These are phyloP conservation scores for Murraya koenigii DNA, from an alignment of 345 rosid species.

Conservation along the genomic window DNA sequence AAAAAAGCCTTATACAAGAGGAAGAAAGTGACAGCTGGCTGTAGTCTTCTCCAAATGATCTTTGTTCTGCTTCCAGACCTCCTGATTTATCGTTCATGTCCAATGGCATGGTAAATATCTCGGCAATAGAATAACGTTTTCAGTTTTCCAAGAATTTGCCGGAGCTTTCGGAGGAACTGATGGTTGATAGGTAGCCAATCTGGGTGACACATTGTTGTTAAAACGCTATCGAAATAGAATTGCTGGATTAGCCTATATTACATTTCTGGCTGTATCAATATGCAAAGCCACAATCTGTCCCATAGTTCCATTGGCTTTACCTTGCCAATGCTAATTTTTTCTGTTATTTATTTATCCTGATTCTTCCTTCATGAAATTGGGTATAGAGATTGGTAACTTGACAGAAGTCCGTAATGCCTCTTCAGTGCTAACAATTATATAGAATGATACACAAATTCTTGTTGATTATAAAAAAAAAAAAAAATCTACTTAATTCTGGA, in stretches of 20 bases:
- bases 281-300: neutral
- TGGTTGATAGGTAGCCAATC: neutral
- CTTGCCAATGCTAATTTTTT: neutral
- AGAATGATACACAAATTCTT: neutral
- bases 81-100: constrained; percentile 7
- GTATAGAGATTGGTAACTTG: neutral
- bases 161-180: constrained; percentile 11
- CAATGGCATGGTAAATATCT: neutral
- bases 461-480: neutral
- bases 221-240: neutral
- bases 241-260: neutral
- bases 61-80: neutral
- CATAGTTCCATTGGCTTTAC: neutral
- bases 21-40: neutral
- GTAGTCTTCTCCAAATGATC: neutral
- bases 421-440: too few species aligned
- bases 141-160: neutral
- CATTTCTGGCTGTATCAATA: neutral
- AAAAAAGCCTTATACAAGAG: neutral
- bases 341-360: neutral
- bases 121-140: neutral
- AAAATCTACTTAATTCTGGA: neutral
- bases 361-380: neutral
- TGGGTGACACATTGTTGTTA: neutral
- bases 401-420: too few species aligned